These are phyloP conservation scores for Lunasporangiospora selenospora DNA, from an alignment of 192 early-diverging fungal species.

Conservation along the genomic window DNA sequence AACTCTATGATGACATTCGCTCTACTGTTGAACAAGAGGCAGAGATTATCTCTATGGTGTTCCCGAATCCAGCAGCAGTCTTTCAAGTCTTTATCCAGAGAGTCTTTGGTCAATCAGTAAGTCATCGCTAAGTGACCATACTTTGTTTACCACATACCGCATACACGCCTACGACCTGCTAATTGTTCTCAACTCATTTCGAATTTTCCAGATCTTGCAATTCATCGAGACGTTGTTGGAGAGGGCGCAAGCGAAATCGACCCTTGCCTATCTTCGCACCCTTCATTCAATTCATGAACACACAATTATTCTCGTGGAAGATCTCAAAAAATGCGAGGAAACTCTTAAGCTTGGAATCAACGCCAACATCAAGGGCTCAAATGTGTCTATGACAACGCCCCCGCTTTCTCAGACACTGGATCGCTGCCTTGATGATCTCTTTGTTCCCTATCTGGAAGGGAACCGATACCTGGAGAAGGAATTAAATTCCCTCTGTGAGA, in stretches of 20 bases:
- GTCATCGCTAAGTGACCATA: no score
- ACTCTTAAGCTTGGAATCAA: constrained; percentile 55
- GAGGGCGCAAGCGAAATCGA: constrained; percentile 72
- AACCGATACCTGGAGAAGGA: constrained; percentile 88
- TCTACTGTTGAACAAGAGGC: constrained; percentile 88
- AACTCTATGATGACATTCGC: constrained; percentile 86
- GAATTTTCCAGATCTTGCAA: constrained; percentile 76
- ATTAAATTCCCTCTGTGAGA: constrained; percentile 69
- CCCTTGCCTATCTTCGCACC: constrained; percentile 82
- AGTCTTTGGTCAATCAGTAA: constrained; percentile 94
- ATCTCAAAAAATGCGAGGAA: constrained; percentile 81
- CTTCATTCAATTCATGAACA: constrained; percentile 76
- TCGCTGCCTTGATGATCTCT: constrained; percentile 93
- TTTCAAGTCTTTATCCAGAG: constrained; percentile 95
- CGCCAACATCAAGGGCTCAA: constrained; percentile 45
- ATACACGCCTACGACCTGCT: neutral
- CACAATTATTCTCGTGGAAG: constrained; percentile 74
- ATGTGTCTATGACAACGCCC: constrained; percentile 52
- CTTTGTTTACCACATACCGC: no score
- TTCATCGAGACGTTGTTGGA: constrained; percentile 83
- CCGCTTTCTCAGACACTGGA: constrained; percentile 78
- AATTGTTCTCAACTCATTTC: constrained; percentile 4
- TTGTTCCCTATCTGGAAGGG: constrained; percentile 92
- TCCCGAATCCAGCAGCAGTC: constrained; percentile 88
- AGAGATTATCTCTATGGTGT: constrained; percentile 90